Evolutionary conservation across 2,329 filamentous ascomycete genomes (phyloP).

Genomic region (Clarireedia hainanense): DNA sequence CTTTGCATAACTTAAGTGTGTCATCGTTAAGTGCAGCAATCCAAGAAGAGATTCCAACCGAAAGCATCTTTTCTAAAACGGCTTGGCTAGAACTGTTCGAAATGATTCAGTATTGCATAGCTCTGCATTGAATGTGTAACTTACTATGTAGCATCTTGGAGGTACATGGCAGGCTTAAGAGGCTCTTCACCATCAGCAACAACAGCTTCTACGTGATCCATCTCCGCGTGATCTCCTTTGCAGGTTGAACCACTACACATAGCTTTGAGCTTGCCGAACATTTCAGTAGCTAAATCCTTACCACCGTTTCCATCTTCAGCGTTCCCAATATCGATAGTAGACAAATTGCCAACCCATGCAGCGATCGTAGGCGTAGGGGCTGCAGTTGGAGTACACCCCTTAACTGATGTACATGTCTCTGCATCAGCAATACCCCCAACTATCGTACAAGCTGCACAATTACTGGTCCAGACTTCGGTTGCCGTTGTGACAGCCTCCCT

Average conservation of each 20-base stretch:
- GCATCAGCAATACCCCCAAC: not conserved
- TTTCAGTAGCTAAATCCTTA: not conserved
- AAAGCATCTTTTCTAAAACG: not conserved
- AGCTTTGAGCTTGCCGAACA: not conserved
- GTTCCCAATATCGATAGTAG: not conserved
- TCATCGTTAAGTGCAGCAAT: not conserved
- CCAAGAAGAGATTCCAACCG: not conserved
- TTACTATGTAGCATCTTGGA: not conserved
- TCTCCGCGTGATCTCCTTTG: not conserved
- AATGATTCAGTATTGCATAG: not conserved
- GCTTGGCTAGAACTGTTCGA: not conserved
- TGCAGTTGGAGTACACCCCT: not conserved
- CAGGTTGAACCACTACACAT: not conserved
- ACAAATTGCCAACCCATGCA: not conserved
- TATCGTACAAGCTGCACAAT: not conserved
- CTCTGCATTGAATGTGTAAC: not conserved
- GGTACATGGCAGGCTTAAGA: not conserved
- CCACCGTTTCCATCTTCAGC: not conserved
- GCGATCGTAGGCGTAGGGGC: not conserved
- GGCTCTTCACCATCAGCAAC: not conserved
- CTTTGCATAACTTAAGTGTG: not conserved
- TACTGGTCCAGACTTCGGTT: not conserved
- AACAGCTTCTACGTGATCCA: not conserved
- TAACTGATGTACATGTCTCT: not conserved
- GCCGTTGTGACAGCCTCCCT: not conserved